phyloP scores from a whole-genome alignment of 306 rosid species.

The Ziziphus jujuba region DNA sequence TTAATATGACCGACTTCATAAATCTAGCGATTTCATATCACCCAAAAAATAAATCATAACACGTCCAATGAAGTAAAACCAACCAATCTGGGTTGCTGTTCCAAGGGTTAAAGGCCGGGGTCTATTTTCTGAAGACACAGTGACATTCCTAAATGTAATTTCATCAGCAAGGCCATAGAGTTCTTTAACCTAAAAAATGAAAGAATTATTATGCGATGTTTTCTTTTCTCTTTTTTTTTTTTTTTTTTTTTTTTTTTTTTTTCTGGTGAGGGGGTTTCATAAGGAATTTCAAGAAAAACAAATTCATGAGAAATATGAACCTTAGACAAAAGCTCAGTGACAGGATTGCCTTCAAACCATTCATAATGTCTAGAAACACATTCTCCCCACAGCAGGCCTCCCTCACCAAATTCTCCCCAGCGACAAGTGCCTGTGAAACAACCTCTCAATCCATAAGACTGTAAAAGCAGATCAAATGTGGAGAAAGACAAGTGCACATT shows the following conservation, averaged over 20 bases:
- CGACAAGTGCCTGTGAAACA: conserved; percentile 63
- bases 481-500: no score
- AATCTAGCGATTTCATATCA: conserved; percentile 5
- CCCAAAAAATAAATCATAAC: background rate
- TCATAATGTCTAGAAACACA: conserved; percentile 83
- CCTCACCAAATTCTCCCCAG: conserved; percentile 96
- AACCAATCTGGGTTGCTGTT: conserved; percentile 95
- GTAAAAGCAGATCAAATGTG: no score
- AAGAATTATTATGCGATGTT: background rate
- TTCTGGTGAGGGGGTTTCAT: no score
- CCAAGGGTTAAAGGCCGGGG: conserved; percentile 74
- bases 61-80: conserved; percentile 33
- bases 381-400: conserved; percentile 97
- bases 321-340: conserved; percentile 66
- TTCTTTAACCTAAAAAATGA: conserved; percentile 70
- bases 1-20: conserved; percentile 3
- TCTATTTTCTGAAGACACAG: conserved; percentile 67
- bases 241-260: no score
- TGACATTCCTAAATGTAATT: conserved; percentile 72
- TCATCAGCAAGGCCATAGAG: conserved; percentile 77
- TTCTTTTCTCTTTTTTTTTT: background rate
- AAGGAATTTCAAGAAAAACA: background rate
- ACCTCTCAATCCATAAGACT: background rate
- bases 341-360: conserved; percentile 85
- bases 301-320: conserved; percentile 34